These are phyloP conservation scores for Pseudozyma tsukubaensis DNA, from an alignment of 1,284 basidiomycete genomes.

Conservation along the genomic window DNA sequence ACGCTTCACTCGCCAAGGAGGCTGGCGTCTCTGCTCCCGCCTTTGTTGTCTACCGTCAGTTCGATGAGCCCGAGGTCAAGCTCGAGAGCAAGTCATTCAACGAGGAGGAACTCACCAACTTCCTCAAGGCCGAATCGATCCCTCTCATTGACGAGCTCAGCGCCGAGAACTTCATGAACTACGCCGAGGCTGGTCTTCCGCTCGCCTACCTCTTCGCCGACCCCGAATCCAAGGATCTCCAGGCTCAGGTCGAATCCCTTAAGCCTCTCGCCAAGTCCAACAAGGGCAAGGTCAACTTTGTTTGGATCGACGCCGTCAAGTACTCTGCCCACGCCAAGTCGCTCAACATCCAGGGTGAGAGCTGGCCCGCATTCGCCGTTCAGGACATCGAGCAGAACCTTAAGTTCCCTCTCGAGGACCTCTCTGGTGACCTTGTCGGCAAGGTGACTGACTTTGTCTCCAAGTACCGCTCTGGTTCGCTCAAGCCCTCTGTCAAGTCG, in stretches of 20 bases:
- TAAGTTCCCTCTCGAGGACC: slow-evolving; percentile 87
- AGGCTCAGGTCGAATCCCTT: slow-evolving; percentile 78
- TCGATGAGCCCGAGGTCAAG: slow-evolving; percentile 83
- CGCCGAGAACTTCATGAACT: slow-evolving; percentile 90
- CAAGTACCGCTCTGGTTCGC: slow-evolving; percentile 78
- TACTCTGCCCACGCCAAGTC: slow-evolving; percentile 96
- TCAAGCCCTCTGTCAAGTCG: slow-evolving; percentile 89
- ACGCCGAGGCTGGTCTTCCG: slow-evolving; percentile 84
- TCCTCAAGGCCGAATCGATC: slow-evolving; percentile 85
- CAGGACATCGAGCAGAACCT: slow-evolving; percentile 85
- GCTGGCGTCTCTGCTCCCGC: slow-evolving; percentile 83
- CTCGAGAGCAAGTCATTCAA: slow-evolving; percentile 72
- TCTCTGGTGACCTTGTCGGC: slow-evolving; percentile 73
- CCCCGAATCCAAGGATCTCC: slow-evolving; percentile 78
- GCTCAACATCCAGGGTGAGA: slow-evolving; percentile 80
- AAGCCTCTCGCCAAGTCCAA: slow-evolving; percentile 81
- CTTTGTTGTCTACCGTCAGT: slow-evolving; percentile 90
- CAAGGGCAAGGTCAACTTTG: slow-evolving; percentile 93
- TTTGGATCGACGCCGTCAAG: slow-evolving; percentile 94
- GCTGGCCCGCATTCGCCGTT: slow-evolving; percentile 94
- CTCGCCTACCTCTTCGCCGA: slow-evolving; percentile 96
- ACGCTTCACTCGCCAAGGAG: slow-evolving; percentile 76
- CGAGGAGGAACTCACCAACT: slow-evolving; percentile 72
- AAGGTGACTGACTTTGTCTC: slow-evolving; percentile 75
- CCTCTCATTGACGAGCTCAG: slow-evolving; percentile 92